Percentiles rank a stretch among this genome's conserved stretches.
Evolutionary conservation across 768 basidiomycete genomes (phyloP).

Genomic region (Trametes cingulata): DNA sequence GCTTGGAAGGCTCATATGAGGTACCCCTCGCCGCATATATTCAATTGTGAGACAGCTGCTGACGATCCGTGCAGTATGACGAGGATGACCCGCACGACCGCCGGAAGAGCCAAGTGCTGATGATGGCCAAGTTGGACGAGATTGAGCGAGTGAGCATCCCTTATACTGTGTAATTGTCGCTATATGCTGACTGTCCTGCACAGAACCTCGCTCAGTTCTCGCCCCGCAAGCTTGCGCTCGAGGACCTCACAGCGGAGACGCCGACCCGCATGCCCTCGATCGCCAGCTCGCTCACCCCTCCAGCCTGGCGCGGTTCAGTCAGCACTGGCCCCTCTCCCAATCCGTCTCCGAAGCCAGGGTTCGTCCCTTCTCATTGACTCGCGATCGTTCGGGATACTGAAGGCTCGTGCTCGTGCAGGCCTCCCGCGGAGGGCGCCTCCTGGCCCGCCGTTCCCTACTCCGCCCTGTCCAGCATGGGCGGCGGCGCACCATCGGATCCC

Average conservation of each 20-base stretch:
- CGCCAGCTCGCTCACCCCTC: constrained; percentile 15
- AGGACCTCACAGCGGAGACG: constrained; percentile 24
- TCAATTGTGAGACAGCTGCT: constrained; percentile 16
- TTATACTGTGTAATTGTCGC: constrained; percentile 1
- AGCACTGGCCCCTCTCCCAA: constrained; percentile 7
- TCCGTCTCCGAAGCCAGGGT: constrained; percentile 20
- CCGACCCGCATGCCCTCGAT: constrained; percentile 22
- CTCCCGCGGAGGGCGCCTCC: constrained; percentile 21
- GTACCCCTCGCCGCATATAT: constrained; percentile 27
- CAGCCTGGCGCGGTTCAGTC: constrained; percentile 12
- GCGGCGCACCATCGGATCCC: constrained; percentile 23
- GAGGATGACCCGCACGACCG: constrained; percentile 73
- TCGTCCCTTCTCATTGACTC: constrained; percentile 18
- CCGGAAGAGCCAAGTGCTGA: constrained; percentile 70
- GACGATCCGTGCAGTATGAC: constrained; percentile 51
- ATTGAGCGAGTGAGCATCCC: constrained; percentile 61
- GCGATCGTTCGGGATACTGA: constrained; percentile 12
- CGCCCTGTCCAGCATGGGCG: constrained; percentile 29
- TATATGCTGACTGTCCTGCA: not conserved
- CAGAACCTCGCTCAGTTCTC: constrained; percentile 31
- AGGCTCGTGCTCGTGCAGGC: constrained; percentile 11
- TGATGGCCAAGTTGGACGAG: constrained; percentile 77
- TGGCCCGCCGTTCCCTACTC: constrained; percentile 51
- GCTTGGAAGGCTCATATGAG: constrained; percentile 45
- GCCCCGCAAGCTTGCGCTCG: constrained; percentile 25